A percentile compares a stretch with the other conserved stretches of the same genome.
phyloP scores from a whole-genome alignment of 2,329 filamentous ascomycete species.

The Rhytidhysteron rufulum region DNA sequence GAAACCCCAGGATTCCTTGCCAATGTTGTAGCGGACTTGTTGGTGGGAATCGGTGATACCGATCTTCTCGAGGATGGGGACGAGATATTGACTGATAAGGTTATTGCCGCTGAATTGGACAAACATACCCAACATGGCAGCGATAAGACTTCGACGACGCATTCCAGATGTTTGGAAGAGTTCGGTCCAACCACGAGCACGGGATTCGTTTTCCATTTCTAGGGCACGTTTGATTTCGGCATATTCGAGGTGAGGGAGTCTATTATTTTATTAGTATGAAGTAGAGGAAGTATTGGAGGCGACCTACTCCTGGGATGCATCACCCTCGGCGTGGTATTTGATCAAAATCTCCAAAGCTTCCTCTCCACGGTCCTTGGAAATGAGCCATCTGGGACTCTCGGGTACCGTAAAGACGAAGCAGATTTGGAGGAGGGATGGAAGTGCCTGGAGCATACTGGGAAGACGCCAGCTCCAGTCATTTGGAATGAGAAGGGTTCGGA shows the following conservation, averaged over 20 bases:
- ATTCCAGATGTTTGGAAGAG: slow-evolving; percentile 62
- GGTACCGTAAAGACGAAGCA: slow-evolving; percentile 59
- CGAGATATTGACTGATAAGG: slow-evolving; percentile 63
- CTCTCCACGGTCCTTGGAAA: slow-evolving; percentile 60
- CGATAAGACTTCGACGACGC: slow-evolving; percentile 59
- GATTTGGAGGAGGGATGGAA: slow-evolving; percentile 61
- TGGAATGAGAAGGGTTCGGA: slow-evolving; percentile 57
- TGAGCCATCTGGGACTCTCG: slow-evolving; percentile 63
- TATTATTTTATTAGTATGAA: too few species aligned
- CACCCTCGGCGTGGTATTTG: slow-evolving; percentile 63
- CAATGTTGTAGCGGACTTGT: slow-evolving; percentile 45
- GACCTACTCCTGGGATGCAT: slow-evolving; percentile 24
- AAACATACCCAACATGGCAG: slow-evolving; percentile 61
- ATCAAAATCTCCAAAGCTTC: slow-evolving; percentile 60
- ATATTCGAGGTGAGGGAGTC: slow-evolving; percentile 63
- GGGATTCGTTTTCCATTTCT: slow-evolving; percentile 52
- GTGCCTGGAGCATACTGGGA: slow-evolving; percentile 61
- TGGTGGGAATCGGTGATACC: slow-evolving; percentile 50
- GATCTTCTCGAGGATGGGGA: slow-evolving; percentile 57
- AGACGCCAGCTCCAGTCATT: slow-evolving; percentile 65
- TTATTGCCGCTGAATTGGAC: slow-evolving; percentile 66
- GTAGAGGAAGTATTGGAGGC: background rate
- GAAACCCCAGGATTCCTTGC: slow-evolving; percentile 59
- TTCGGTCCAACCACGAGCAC: slow-evolving; percentile 54
- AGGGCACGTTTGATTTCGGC: slow-evolving; percentile 64